phyloP scores from a whole-genome alignment of 495 filamentous ascomycete species.

The Amniculicola lignicola region DNA sequence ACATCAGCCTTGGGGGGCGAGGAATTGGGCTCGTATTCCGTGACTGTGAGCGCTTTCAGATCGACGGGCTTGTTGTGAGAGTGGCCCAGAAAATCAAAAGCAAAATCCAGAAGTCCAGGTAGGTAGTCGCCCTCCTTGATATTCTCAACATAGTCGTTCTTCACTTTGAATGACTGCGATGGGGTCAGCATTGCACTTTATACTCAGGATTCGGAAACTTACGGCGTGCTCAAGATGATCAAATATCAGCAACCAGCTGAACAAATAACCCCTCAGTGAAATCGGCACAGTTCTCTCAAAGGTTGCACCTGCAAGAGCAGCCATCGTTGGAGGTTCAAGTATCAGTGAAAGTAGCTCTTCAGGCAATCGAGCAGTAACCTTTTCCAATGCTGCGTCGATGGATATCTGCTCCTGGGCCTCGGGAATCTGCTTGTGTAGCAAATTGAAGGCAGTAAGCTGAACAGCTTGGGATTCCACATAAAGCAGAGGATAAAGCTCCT shows the following conservation, averaged over 20 bases:
- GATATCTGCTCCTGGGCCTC: conserved; percentile 76
- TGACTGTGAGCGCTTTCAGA: conserved; percentile 64
- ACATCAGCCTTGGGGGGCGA: conserved; percentile 60
- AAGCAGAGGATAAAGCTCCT: conserved; percentile 64
- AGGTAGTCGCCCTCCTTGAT: conserved; percentile 72
- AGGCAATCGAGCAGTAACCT: conserved; percentile 55
- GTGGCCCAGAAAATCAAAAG: conserved; percentile 77
- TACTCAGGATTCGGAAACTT: conserved; percentile 31
- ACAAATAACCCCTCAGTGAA: conserved; percentile 67
- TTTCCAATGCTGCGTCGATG: conserved; percentile 74
- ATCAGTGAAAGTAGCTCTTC: conserved; percentile 50
- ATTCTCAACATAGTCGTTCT: conserved; percentile 69
- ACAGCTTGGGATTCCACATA: conserved; percentile 70
- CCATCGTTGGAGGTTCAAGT: conserved; percentile 45
- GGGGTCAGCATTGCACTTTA: neutral
- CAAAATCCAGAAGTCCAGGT: conserved; percentile 67
- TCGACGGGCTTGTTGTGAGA: conserved; percentile 66
- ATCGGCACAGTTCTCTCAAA: conserved; percentile 54
- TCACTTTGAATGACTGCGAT: conserved; percentile 67
- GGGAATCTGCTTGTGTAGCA: conserved; percentile 76
- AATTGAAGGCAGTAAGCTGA: conserved; percentile 74
- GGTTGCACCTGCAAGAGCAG: conserved; percentile 40
- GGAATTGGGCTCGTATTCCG: conserved; percentile 60
- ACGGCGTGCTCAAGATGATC: conserved; percentile 76
- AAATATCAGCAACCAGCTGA: conserved; percentile 88